Conservation (phyloP, 306 rosid species). For the Cicer chorassanicum region DNA sequence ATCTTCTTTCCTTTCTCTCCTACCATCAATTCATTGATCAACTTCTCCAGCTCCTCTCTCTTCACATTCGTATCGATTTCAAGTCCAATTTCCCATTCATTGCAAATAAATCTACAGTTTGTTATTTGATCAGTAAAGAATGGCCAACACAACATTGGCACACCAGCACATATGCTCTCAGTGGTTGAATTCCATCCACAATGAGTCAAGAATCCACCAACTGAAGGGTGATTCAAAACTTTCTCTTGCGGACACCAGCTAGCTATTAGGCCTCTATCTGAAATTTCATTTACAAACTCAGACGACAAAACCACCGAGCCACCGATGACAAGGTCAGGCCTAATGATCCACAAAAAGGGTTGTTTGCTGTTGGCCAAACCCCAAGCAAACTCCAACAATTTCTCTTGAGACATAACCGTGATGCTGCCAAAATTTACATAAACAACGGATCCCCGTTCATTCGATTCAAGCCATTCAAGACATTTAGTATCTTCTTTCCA, state of each 20-base stretch:
- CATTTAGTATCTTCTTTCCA: slow-evolving; percentile 38
- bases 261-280: slow-evolving; percentile 30
- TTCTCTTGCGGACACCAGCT: slow-evolving; percentile 43
- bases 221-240: slow-evolving; percentile 39
- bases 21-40: slow-evolving; percentile 36
- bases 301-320: background rate
- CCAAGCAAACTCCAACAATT: slow-evolving; percentile 34
- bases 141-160: slow-evolving; percentile 46
- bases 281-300: slow-evolving; percentile 33
- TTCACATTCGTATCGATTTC: slow-evolving; percentile 30
- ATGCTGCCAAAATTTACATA: slow-evolving; percentile 44
- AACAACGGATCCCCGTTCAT: background rate
- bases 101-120: slow-evolving; percentile 38
- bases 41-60: slow-evolving; percentile 37
- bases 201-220: slow-evolving; percentile 43
- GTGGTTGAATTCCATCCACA: slow-evolving; percentile 40
- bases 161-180: slow-evolving; percentile 40
- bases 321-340: slow-evolving; percentile 38
- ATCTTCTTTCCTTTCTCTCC: slow-evolving; percentile 41
- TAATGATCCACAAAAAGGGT: slow-evolving; percentile 42
- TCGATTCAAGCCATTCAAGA: slow-evolving; percentile 35
- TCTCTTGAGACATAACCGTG: slow-evolving; percentile 1
- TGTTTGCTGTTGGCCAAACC: slow-evolving; percentile 42
- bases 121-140: slow-evolving; percentile 24
- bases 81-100: slow-evolving; percentile 34